phyloP scores from a whole-genome alignment of 2,329 filamentous ascomycete species.

The Tothia fuscella region DNA sequence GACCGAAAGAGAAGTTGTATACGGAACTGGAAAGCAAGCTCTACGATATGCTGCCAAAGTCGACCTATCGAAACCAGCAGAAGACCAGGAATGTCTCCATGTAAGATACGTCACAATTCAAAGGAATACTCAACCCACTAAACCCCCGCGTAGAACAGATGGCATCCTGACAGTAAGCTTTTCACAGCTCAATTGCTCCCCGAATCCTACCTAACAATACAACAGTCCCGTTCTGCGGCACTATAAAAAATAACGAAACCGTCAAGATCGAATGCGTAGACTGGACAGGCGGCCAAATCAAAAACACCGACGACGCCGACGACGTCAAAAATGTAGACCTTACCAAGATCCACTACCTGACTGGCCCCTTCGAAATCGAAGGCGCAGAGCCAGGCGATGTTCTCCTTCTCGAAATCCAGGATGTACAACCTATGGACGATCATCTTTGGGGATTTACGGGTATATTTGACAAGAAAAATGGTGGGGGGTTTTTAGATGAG shows the following conservation, averaged over 20 bases:
- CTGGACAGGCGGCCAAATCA: slow-evolving; percentile 65
- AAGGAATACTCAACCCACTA: slow-evolving; percentile 10
- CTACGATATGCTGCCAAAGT: slow-evolving; percentile 65
- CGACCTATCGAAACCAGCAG: slow-evolving; percentile 58
- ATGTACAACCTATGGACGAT: slow-evolving; percentile 78
- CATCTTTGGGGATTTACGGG: slow-evolving; percentile 87
- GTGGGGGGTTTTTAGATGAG: slow-evolving; percentile 80
- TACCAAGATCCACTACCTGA: slow-evolving; percentile 76
- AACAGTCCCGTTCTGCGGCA: slow-evolving; percentile 60
- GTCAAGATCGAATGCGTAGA: slow-evolving; percentile 91
- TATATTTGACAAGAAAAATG: slow-evolving; percentile 67
- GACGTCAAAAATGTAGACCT: slow-evolving; percentile 77
- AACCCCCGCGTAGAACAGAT: slow-evolving; percentile 55
- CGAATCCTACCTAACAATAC: slow-evolving; percentile 8
- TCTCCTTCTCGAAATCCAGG: slow-evolving; percentile 79
- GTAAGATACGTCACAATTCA: slow-evolving; percentile 34
- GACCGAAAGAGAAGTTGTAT: slow-evolving; percentile 31
- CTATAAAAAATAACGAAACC: slow-evolving; percentile 70
- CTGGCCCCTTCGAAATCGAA: slow-evolving; percentile 78
- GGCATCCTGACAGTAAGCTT: slow-evolving; percentile 76
- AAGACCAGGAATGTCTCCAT: slow-evolving; percentile 58
- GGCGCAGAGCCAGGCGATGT: slow-evolving; percentile 76
- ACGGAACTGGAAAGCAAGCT: slow-evolving; percentile 23
- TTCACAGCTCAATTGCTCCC: background rate
- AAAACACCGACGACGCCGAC: slow-evolving; percentile 81